Evolutionary conservation across 805 yeast genomes (phyloP), one percentile per base, ranked within the genome.

Genomic region (Monosporozyma siamensis): DNA sequence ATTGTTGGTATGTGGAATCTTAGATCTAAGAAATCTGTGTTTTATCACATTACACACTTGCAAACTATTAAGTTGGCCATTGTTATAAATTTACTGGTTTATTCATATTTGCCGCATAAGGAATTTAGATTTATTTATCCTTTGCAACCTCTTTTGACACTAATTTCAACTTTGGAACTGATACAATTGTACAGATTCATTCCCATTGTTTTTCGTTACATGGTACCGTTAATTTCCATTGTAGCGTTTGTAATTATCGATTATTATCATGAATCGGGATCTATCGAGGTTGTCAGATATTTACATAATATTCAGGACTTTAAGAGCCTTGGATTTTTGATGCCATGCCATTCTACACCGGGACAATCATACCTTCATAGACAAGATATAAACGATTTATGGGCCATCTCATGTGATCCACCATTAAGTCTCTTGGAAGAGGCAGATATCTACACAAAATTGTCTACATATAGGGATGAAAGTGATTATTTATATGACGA

Each of bases 341-440:
- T 89, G 56, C 98, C 99, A 0, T 92, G 99, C 54, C 99, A 92
- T 61, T 89, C 97, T 0, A 90, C 97, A 0, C 99, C 98, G 2
- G 84, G 92, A 79, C 95, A 87, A 56, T 76, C 92, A 21, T 78
- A 82, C 56, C 63, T 92, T 32, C 95, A 89, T 55, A 64, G 83
- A 18, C 59, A 66, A 8, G 71, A 68, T 22, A 55, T 73, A 4
- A 51, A 58, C 1, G 71, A 74, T 10, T 47, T 79, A 1, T 84
- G 95, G 95, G 80, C 81, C 42, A 66, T 92, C 32, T 77, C 95
- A 0, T 92, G 99, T 61, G 94, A 87, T 44, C 99, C 99, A 0
- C 97, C 98, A 1, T 58, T 67, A 21, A 64, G 65, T 51, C 44
- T 69, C 7, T 35, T 68, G 20, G 49, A 54, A 15, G 62, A 60